Conservation (phyloP, 2,329 filamentous ascomycete species). For the Diaporthe citrichinensis region DNA sequence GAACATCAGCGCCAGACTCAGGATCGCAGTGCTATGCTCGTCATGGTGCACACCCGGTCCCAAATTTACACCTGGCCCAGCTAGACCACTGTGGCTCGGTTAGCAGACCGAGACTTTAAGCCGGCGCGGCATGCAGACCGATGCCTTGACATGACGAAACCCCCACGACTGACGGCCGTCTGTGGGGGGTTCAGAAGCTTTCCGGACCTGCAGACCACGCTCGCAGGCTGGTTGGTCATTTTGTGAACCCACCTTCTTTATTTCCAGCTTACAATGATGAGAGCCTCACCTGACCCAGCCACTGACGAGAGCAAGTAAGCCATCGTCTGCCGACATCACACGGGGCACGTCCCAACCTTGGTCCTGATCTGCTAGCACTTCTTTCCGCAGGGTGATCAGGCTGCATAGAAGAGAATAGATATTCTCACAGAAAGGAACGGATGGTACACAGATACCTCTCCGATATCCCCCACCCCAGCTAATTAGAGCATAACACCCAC, state of each 20-base stretch:
- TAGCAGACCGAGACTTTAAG: slow-evolving; percentile 7
- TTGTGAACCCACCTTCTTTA: background rate
- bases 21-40: background rate
- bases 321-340: background rate
- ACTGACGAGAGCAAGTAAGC: background rate
- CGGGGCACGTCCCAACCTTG: background rate
- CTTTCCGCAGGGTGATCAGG: background rate
- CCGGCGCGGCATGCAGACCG: slow-evolving; percentile 13
- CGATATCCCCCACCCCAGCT: too few species aligned
- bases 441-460: too few species aligned
- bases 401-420: background rate
- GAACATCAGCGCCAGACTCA: background rate
- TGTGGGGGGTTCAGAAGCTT: slow-evolving; percentile 14
- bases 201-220: background rate
- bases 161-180: slow-evolving; percentile 10
- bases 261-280: slow-evolving; percentile 18
- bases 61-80: slow-evolving; percentile 22
- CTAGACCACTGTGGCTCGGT: slow-evolving; percentile 11
- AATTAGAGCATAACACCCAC: too few species aligned
- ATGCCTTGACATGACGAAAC: slow-evolving; percentile 33
- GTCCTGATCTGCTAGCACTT: background rate
- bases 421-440: background rate
- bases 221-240: background rate
- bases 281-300: slow-evolving; percentile 3
- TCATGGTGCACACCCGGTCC: background rate